A percentile compares a stretch with the other conserved stretches of the same genome.
These are phyloP conservation scores for Phytophthora rubi DNA, from an alignment of 352 stramenopile species.

Conservation along the genomic window DNA sequence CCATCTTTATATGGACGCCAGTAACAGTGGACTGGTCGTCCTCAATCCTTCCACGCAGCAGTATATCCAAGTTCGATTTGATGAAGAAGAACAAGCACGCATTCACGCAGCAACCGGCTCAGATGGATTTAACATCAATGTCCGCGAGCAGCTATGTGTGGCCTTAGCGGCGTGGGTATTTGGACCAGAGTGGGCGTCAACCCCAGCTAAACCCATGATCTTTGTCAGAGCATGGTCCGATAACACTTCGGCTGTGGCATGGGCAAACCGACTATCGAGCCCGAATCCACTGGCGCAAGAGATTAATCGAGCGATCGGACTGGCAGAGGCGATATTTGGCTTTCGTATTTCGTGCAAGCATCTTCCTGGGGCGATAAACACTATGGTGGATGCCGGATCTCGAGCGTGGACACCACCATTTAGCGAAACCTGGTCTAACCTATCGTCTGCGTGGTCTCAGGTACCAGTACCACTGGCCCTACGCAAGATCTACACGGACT, in stretches of 20 bases:
- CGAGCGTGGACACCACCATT: conserved; percentile 1
- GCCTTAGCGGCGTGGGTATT: conserved; percentile 2
- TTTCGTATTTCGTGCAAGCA: conserved; percentile 12
- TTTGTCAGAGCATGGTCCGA: conserved; percentile 12
- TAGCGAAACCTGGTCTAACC: conserved; percentile 16
- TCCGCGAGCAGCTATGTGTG: conserved; percentile 9
- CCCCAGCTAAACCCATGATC: background rate
- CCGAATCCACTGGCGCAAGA: conserved; percentile 1
- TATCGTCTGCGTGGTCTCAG: conserved; percentile 13
- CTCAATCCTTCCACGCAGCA: background rate
- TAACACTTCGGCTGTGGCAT: conserved; percentile 4
- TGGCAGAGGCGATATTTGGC: conserved; percentile 5
- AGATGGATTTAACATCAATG: conserved; percentile 19
- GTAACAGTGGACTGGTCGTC: background rate
- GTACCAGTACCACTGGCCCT: background rate
- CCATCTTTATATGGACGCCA: conserved; percentile 6
- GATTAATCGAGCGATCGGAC: conserved; percentile 5
- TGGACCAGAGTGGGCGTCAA: background rate
- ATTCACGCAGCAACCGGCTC: background rate
- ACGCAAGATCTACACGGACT: conserved; percentile 18
- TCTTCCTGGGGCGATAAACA: conserved; percentile 1
- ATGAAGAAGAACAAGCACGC: background rate
- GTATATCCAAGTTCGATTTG: background rate
- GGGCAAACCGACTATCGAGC: conserved; percentile 11
- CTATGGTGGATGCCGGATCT: conserved; percentile 6